A percentile compares a stretch with the other conserved stretches of the same genome.
Conservation (phyloP, 1,284 basidiomycete species). For the Moesziomyces antarcticus region DNA sequence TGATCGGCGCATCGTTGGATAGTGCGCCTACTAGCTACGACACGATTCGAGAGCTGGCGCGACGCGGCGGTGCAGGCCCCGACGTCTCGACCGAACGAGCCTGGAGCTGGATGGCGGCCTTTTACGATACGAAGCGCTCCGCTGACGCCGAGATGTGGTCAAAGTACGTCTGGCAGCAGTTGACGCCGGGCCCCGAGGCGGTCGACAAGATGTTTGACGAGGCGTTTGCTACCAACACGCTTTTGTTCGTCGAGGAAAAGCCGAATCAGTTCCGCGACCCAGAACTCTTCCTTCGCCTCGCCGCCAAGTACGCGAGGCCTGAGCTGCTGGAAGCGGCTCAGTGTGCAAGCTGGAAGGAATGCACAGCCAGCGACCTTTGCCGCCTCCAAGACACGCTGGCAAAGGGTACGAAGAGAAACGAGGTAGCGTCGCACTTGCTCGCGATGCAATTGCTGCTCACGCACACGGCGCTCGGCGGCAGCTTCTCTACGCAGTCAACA, state of each 20-base stretch:
- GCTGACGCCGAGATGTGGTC: constrained; percentile 14
- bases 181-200: constrained; percentile 16
- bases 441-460: constrained; percentile 30
- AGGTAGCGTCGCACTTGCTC: constrained; percentile 26
- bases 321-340: constrained; percentile 2
- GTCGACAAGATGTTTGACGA: constrained; percentile 31
- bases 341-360: background rate
- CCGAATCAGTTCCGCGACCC: constrained; percentile 60
- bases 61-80: constrained; percentile 34
- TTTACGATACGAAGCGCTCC: constrained; percentile 12
- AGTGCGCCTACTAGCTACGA: constrained; percentile 12
- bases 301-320: constrained; percentile 23
- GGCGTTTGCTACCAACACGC: constrained; percentile 25
- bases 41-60: constrained; percentile 31
- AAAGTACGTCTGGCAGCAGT: constrained; percentile 26
- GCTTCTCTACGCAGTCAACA: background rate
- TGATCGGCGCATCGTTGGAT: background rate
- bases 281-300: constrained; percentile 38
- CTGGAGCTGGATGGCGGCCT: constrained; percentile 47
- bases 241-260: constrained; percentile 54
- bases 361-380: constrained; percentile 4
- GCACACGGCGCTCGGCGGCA: constrained; percentile 1
- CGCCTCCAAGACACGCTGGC: constrained; percentile 12
- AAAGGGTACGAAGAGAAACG: constrained; percentile 8
- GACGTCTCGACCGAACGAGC: constrained; percentile 47